Base-by-base conservation (phyloP, 331 rosid genomes). In the Arachis monticola region DNA sequence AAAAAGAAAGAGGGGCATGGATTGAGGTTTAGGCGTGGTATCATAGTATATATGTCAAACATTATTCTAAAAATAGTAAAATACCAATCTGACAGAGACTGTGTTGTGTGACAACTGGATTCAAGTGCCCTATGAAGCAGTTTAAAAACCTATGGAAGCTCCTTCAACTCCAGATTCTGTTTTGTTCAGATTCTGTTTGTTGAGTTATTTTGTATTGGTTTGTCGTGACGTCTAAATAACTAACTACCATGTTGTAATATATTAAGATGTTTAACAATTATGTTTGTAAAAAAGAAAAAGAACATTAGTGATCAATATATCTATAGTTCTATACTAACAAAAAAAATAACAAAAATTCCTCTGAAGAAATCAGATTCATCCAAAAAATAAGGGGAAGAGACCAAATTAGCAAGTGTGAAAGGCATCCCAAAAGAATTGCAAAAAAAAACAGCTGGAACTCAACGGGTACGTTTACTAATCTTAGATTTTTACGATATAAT, bases 51-150 rank as follows among this genome's bases (percentile, higher is more conserved):
- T 72, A 9, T 73, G 58, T 74, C 76, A 72, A 81, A 86, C 79
- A 85, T 78, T 77, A 27, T 27, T 27, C 73, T 73, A 27, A 27
- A 27, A 27, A 27, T 27, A 27, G 30, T 27, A 27, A 76, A 52
- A 7, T 60, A 13, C 8, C 64, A 76, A 76, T 81, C 51, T 62
- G 81, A 87, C 80, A 68, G 46, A 59, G 79, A 88, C 83, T 62
- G 30, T 76, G 41, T 70, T 72, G 79, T 85, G 79, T 72, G 80
- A 77, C 74, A 83, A 73, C 81, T 78, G 83, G 69, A 81, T 61
- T 66, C 78, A 50, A 70, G 88, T 83, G 74, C 77, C 83, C 83
- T 64, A 10, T 40, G 1, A 40, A 41, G 61, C 41, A 56, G 52
- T 59, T 73, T 3, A 58, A 80, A 67, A 67, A 46, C 77, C n/a